Conservation (phyloP, 2,329 filamentous ascomycete species). For the Ophiostoma himal-ulmi region DNA sequence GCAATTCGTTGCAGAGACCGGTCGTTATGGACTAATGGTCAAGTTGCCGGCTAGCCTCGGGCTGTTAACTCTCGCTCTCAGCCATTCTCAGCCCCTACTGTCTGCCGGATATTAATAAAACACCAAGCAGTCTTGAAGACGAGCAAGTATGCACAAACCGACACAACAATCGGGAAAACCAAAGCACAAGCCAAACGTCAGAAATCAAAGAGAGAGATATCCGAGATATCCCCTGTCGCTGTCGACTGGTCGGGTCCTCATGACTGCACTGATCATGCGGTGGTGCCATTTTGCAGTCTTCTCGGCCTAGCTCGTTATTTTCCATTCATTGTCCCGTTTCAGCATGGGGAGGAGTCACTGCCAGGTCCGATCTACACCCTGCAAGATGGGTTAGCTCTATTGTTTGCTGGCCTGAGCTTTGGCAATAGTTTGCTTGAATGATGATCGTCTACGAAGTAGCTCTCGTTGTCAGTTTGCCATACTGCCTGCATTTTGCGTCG, state of each 20-base stretch:
- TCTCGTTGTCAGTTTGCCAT: background rate
- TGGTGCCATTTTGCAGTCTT: background rate
- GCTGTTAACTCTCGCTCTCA: background rate
- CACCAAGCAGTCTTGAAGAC: background rate
- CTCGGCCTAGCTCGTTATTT: background rate
- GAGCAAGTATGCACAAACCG: background rate
- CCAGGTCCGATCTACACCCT: background rate
- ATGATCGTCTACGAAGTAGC: background rate
- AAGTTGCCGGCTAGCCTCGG: conserved; percentile 4
- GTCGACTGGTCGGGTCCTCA: background rate
- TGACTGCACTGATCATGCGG: background rate
- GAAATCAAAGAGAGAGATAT: background rate
- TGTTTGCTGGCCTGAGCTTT: background rate
- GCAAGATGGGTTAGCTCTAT: background rate
- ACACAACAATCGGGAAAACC: background rate
- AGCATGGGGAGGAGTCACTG: background rate
- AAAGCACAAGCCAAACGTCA: background rate
- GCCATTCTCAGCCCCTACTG: background rate
- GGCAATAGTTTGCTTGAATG: background rate
- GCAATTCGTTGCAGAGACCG: background rate
- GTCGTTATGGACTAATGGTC: background rate
- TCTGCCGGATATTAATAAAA: background rate
- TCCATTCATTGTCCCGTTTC: background rate
- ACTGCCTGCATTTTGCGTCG: background rate
- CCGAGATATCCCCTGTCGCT: conserved; percentile 3